Percentiles rank a stretch among this genome's conserved stretches.
Conservation (phyloP, 2,329 filamentous ascomycete species). For the Drechslerella stenobrocha region DNA sequence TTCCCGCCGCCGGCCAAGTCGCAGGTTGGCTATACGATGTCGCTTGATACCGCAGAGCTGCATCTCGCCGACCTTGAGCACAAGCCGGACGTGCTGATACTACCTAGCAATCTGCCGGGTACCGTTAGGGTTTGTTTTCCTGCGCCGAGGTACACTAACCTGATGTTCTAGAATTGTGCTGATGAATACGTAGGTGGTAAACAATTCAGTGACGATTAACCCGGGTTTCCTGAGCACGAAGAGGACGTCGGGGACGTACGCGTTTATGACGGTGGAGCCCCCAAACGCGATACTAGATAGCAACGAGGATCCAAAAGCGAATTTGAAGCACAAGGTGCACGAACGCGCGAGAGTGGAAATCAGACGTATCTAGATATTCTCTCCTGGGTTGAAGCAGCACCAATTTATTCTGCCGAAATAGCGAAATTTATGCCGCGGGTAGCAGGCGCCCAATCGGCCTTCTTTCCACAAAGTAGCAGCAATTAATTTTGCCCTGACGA, state of each 20-base stretch:
- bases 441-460: too few relatives aligned
- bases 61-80: constrained; percentile 90
- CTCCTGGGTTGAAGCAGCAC: background rate
- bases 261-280: constrained; percentile 74
- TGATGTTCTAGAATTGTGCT: background rate
- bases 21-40: constrained; percentile 68
- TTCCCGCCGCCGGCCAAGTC: constrained; percentile 77
- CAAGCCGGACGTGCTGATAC: constrained; percentile 81
- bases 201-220: constrained; percentile 87
- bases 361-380: constrained; percentile 66
- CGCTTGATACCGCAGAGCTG: constrained; percentile 77
- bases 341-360: constrained; percentile 86
- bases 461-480: too few relatives aligned
- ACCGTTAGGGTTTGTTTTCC: constrained; percentile 50
- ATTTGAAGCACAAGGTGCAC: constrained; percentile 72
- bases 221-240: constrained; percentile 85
- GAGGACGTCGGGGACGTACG: constrained; percentile 80
- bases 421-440: too few relatives aligned
- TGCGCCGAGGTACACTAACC: too few relatives aligned
- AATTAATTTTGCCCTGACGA: too few relatives aligned
- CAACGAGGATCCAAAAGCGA: constrained; percentile 55
- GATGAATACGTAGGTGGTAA: constrained; percentile 69
- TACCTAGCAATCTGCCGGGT: constrained; percentile 86
- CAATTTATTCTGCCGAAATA: too few relatives aligned
- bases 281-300: constrained; percentile 65